Conservation (phyloP, 148 eudicot genomes). For the Camellia lanceoleosa region DNA sequence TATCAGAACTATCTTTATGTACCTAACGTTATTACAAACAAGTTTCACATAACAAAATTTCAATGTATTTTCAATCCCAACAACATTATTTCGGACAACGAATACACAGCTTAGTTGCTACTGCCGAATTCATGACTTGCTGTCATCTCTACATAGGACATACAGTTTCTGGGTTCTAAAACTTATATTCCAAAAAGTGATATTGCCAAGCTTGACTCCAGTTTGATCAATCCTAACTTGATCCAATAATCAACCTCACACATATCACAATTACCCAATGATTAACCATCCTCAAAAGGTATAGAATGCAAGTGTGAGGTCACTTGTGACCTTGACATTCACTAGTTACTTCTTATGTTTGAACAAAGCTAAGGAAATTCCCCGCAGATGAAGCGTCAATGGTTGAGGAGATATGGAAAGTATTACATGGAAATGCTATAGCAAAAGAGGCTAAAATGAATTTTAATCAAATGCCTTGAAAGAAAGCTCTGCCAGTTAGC, state of each 20-base stretch:
- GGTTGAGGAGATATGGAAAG: background rate
- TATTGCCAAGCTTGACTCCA: background rate
- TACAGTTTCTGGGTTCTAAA: background rate
- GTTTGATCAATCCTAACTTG: background rate
- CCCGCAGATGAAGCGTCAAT: background rate
- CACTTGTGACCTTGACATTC: background rate
- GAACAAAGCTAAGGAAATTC: background rate
- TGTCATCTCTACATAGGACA: background rate
- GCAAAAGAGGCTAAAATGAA: background rate
- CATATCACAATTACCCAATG: background rate
- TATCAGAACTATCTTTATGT: background rate
- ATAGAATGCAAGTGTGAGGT: background rate
- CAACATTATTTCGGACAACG: background rate
- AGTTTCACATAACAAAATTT: background rate
- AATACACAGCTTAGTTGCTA: background rate
- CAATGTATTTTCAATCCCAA: background rate
- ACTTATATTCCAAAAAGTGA: background rate
- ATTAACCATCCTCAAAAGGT: background rate
- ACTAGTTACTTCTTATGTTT: background rate
- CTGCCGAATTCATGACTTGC: background rate
- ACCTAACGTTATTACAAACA: conserved; percentile 1
- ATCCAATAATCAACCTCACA: background rate
- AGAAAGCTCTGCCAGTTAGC: background rate
- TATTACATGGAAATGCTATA: background rate
- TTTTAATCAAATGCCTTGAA: background rate